phyloP scores from a whole-genome alignment of 768 basidiomycete species.

The Podaxis carcinomalis region DNA sequence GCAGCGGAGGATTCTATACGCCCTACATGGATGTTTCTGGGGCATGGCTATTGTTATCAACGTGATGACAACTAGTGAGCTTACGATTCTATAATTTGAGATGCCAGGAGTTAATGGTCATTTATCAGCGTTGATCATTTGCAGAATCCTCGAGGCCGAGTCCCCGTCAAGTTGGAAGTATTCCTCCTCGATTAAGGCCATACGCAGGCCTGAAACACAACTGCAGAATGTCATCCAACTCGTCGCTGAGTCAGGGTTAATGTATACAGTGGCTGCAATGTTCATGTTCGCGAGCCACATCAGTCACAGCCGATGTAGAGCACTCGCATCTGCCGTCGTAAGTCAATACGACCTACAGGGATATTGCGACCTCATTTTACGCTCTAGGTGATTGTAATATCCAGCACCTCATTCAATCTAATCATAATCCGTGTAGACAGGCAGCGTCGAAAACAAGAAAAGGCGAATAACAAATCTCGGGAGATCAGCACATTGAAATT shows the following conservation, averaged over 20 bases:
- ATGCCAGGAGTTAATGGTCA: neutral
- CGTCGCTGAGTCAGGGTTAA: neutral
- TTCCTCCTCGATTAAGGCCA: neutral
- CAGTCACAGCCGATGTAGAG: neutral
- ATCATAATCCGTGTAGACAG: neutral
- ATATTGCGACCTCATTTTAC: too few relatives aligned
- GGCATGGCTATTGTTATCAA: neutral
- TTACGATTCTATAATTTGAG: too few relatives aligned
- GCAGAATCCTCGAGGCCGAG: neutral
- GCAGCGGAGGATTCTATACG: neutral
- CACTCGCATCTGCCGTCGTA: neutral
- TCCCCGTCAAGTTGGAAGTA: neutral
- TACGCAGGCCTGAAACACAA: neutral
- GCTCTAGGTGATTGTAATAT: neutral
- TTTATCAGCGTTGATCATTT: neutral
- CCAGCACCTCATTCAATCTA: slow-evolving; percentile 3
- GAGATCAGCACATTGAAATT: neutral
- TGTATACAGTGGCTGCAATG: neutral
- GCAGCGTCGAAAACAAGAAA: neutral
- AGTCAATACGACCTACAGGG: neutral
- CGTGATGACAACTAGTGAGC: neutral
- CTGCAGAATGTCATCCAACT: neutral
- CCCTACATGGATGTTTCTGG: neutral
- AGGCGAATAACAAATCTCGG: neutral
- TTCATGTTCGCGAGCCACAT: neutral